Conservation (phyloP, 805 yeast species). For the Wickerhamomyces alni region DNA sequence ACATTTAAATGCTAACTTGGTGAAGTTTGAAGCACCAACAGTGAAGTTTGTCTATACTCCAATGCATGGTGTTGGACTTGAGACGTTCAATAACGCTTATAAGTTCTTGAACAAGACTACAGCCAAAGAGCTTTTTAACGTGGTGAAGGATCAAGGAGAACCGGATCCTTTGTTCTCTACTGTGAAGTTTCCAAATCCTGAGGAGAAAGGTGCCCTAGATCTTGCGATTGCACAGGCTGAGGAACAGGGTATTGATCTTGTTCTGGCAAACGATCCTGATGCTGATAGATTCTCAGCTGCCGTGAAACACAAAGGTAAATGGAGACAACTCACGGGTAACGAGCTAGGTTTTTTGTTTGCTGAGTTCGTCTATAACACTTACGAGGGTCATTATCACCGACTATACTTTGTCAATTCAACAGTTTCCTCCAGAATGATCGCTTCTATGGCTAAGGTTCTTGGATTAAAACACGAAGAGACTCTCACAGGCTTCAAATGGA, state of each 20-base stretch:
- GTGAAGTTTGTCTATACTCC: slow-evolving; percentile 78
- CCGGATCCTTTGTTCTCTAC: slow-evolving; percentile 89
- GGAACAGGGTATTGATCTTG: slow-evolving; percentile 36
- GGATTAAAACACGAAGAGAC: slow-evolving; percentile 73
- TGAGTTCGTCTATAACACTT: slow-evolving; percentile 37
- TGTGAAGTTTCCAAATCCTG: slow-evolving; percentile 91
- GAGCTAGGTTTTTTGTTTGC: slow-evolving; percentile 88
- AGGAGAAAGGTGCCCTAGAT: slow-evolving; percentile 86
- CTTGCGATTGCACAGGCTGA: slow-evolving; percentile 64
- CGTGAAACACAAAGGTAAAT: slow-evolving; percentile 38
- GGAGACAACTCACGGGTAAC: slow-evolving; percentile 87
- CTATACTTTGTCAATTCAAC: slow-evolving; percentile 76
- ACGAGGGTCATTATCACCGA: slow-evolving; percentile 23
- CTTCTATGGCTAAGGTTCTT: slow-evolving; percentile 54
- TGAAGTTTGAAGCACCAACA: slow-evolving; percentile 20
- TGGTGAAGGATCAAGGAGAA: slow-evolving; percentile 56
- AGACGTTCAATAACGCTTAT: slow-evolving; percentile 43
- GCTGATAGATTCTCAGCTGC: slow-evolving; percentile 93
- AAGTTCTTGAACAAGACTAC: slow-evolving; percentile 25
- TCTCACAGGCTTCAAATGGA: slow-evolving; percentile 95
- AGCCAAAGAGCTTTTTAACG: slow-evolving; percentile 24
- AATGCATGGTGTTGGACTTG: slow-evolving; percentile 90
- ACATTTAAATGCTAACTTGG: slow-evolving; percentile 27
- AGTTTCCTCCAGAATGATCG: slow-evolving; percentile 81
- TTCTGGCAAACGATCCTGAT: slow-evolving; percentile 92